These are phyloP conservation scores for Ogataea neopini DNA, from an alignment of 805 yeast species.

Conservation along the genomic window DNA sequence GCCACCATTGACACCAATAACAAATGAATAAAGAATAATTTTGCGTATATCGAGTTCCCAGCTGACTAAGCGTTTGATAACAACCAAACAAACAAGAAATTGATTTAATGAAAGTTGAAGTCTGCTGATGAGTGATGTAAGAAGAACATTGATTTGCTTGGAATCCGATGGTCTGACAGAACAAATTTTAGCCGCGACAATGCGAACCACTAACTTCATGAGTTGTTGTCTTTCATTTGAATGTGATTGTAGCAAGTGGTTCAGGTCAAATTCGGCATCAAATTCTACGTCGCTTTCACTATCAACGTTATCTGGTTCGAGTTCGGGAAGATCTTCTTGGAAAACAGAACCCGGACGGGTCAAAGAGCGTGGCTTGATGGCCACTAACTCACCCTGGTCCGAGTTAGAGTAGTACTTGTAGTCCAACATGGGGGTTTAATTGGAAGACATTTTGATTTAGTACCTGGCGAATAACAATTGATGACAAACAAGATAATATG, in stretches of 20 bases:
- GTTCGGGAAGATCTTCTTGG: conserved; percentile 11
- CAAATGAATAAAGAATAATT: conserved; percentile 9
- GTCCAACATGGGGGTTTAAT: conserved; percentile 5
- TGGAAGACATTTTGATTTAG: conserved; percentile 3
- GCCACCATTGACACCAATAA: conserved; percentile 2
- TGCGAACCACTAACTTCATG: conserved; percentile 5
- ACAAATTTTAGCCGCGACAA: conserved; percentile 1
- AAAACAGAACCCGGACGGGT: conserved; percentile 5
- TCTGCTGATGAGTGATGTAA: conserved; percentile 6
- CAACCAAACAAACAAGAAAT: conserved; percentile 9
- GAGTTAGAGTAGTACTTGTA: conserved; percentile 5
- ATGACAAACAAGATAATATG: neutral
- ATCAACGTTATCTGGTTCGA: conserved; percentile 10
- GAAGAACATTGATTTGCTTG: neutral
- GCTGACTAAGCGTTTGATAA: conserved; percentile 5
- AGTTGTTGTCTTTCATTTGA: conserved; percentile 5
- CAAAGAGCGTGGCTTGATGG: conserved; percentile 5
- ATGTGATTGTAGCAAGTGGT: neutral
- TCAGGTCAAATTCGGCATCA: neutral
- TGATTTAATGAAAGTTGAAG: conserved; percentile 5
- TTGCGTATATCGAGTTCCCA: conserved; percentile 4
- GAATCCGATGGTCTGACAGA: neutral
- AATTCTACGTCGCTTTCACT: too few species aligned
- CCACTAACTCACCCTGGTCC: conserved; percentile 6
- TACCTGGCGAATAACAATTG: conserved; percentile 2